A percentile compares a stretch with the other conserved stretches of the same genome.
These are phyloP conservation scores for Phaeolepiota aurea DNA, from an alignment of 768 basidiomycete species.

Conservation along the genomic window DNA sequence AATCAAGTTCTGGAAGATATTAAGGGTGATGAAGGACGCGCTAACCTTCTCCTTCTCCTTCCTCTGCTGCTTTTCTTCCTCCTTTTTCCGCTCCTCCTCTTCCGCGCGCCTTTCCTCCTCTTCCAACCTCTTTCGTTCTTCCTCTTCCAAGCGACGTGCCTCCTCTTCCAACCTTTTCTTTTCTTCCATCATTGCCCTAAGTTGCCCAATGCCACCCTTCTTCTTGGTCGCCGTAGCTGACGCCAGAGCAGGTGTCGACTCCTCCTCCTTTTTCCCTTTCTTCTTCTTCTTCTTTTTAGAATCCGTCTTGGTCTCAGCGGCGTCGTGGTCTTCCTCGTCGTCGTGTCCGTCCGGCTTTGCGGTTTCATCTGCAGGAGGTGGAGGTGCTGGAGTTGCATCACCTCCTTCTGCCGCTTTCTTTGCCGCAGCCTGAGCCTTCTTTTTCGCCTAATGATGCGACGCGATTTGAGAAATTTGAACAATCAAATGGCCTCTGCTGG, in stretches of 20 bases:
- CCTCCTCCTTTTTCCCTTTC: constrained; percentile 57
- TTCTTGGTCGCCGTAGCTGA: constrained; percentile 63
- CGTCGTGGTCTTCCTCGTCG: constrained; percentile 63
- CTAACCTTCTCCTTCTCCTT: constrained; percentile 86
- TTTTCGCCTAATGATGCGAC: constrained; percentile 61
- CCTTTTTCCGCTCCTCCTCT: constrained; percentile 70
- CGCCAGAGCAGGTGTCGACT: constrained; percentile 32
- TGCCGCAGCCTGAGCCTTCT: constrained; percentile 87
- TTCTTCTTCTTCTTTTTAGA: constrained; percentile 89
- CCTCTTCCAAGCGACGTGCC: constrained; percentile 59
- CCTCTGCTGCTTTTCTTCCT: constrained; percentile 75
- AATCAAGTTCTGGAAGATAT: constrained; percentile 3
- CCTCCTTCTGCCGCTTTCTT: constrained; percentile 50
- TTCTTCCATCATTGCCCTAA: constrained; percentile 90
- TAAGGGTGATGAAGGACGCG: constrained; percentile 2
- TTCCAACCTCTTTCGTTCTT: constrained; percentile 73
- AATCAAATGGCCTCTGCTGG: too few species aligned
- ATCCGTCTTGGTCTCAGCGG: constrained; percentile 38
- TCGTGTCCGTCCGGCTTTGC: constrained; percentile 30
- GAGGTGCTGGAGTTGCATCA: constrained; percentile 12
- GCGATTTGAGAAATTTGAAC: constrained; percentile 4
- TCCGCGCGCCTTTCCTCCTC: constrained; percentile 78
- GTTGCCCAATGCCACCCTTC: constrained; percentile 71
- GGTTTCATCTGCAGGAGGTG: constrained; percentile 20
- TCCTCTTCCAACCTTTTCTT: constrained; percentile 87